Evolutionary conservation across 2,329 filamentous ascomycete genomes (phyloP), one percentile per base, ranked within the genome.

Genomic region (Tolypocladium paradoxum): DNA sequence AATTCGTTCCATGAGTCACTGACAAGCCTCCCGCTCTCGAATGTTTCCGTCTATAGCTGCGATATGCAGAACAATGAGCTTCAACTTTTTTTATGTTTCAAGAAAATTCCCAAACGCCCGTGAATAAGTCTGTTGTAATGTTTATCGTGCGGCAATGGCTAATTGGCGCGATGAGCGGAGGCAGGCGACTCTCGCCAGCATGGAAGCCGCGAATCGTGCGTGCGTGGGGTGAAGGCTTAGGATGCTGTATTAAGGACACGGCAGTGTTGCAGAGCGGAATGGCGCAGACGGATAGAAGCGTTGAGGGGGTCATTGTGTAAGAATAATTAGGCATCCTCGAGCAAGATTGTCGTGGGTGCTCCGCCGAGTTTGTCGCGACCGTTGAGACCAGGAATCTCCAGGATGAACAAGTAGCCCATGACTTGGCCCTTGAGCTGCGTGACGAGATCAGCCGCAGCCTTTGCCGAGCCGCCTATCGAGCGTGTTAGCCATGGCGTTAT

Each of bases 361-460:
- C 85, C 85, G 61, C 85, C 83, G 61, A 99, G 86, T 79, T 95
- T 93, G 58, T 90, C 86, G 62, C 90, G 84, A 61, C 93, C 93
- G 68, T 95, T 89, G 61, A 99, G 83, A 73, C 93, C 92, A 63
- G 90, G 86, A 59, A 99, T 86, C 72, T 97, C 92, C 68, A 97
- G 87, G 64, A 99, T 88, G 77, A 99, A 99, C 58, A 96, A 76
- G 73, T 88, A 97, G 62, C 90, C 92, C 55, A 96, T 73, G 48
- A 97, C 77, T n/a, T 82, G 77, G 60, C 91, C 93, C 61, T 90
- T 90, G 59, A 95, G 82, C 72, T 95, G 84, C 69, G 84, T 79
- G 62, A 97, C 88, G 55, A 99, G 85, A 57, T 88, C 81, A 58
- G 88, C 90, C 22, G 90, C 92, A 56, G 92, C 93, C 59, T 83